phyloP scores from a whole-genome alignment of 169 alveolate genomes.

The Plasmodium fragile region DNA sequence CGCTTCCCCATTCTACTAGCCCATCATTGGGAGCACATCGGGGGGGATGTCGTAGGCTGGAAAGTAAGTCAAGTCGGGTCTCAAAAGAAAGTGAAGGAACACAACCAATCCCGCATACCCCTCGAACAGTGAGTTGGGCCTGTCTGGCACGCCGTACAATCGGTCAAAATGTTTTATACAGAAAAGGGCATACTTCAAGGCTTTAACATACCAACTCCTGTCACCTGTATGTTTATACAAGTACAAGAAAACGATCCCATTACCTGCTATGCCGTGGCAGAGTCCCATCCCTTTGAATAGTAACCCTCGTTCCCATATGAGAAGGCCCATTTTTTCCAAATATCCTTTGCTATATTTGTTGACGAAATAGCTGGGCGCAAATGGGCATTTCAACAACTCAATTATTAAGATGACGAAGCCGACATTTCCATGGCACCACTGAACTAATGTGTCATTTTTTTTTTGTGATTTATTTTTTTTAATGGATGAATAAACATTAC shows the following conservation, averaged over 20 bases:
- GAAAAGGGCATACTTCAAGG: slow-evolving; percentile 59
- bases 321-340: slow-evolving; percentile 45
- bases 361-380: slow-evolving; percentile 25
- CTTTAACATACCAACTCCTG: slow-evolving; percentile 47
- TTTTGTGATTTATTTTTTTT: slow-evolving; percentile 2
- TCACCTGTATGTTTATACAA: slow-evolving; percentile 35
- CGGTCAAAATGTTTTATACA: slow-evolving; percentile 42
- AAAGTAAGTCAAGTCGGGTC: slow-evolving; percentile 25
- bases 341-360: slow-evolving; percentile 20
- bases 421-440: slow-evolving; percentile 70
- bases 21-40: neutral
- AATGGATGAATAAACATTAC: slow-evolving; percentile 29
- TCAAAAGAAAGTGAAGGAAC: slow-evolving; percentile 18
- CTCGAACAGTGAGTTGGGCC: slow-evolving; percentile 50
- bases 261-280: slow-evolving; percentile 70
- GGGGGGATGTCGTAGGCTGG: slow-evolving; percentile 33
- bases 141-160: slow-evolving; percentile 47
- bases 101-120: slow-evolving; percentile 62
- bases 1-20: neutral
- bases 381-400: slow-evolving; percentile 29
- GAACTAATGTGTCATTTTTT: slow-evolving; percentile 42
- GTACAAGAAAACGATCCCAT: slow-evolving; percentile 36
- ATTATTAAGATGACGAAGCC: slow-evolving; percentile 48
- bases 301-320: slow-evolving; percentile 55
- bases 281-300: slow-evolving; percentile 58